Evolutionary conservation across 192 early-diverging fungal genomes (phyloP), one percentile per base, ranked within the genome.

Genomic region (Umbelopsis vinacea): DNA sequence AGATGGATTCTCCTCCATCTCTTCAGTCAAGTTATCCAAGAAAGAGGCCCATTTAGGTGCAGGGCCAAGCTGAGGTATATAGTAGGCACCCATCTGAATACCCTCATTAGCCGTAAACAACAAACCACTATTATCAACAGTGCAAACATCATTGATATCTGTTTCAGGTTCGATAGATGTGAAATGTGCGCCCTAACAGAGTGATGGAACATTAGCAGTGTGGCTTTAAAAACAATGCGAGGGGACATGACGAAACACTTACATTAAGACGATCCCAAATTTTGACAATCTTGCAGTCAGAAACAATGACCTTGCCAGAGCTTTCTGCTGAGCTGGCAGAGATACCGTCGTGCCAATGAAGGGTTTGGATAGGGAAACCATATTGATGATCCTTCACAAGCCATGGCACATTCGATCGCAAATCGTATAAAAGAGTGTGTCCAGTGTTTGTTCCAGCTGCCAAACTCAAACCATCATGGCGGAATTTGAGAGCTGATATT

Each of bases 331-430:
- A 86, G 17, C 57, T 66, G 21, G 69, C 78, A 22, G 83, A 73
- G 2, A 74, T 76, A 52, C 84, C 81, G 48, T 91, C 88, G 72
- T 96, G 92, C 87, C 92, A 97, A 45, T 86, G 53, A 43, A 99
- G 73, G 12, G 79, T 86, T 79, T 95, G 94, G 76, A 99, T 98
- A 33, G 95, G 94, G 76, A 92, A 89, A 19, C 96, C 96, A 79
- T 97, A 99, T 82, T 97, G 95, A 81, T 99, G 97, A 86, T 99
- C 97, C 85, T 97, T 98, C 75, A 95, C 85, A 54, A 93, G 83
- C 71, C 91, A 86, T 10, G 97, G 97, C 22, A 86, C 81, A 63
- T 86, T 87, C 76, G 90, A 87, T 52, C 97, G 89, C 76, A 99
- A 84, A 86, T 99, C 97, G 77, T 97, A 97, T 43, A 97, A 84